Evolutionary conservation across 257 asterid genomes (phyloP), one percentile per base, ranked within the genome.

Genomic region (Solanum chmielewskii): DNA sequence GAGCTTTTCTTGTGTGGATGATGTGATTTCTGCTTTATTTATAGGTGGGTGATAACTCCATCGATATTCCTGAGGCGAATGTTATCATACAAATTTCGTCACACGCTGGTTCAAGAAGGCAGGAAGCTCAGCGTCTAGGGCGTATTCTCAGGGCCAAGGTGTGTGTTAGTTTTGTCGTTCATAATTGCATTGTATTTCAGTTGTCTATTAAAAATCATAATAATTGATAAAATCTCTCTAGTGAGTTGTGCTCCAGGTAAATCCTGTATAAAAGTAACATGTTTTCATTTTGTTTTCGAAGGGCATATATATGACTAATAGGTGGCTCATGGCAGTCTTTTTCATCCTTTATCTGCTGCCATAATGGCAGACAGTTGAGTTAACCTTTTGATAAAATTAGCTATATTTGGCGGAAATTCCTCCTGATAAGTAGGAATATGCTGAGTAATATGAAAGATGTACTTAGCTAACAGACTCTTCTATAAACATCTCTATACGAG

Each of bases 131-230:
- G 87, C 96, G 99, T 64, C 99, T 97, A 88, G 99, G 99, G 71
- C 99, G 99, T 95, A 97, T 97, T 95, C 99, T 97, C 88, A 97
- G 99, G 97, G 99, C 99, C 60, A 97, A 97, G 98, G 99, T 95
- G 35, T 95, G 35, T 33, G 59, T n/a, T 27, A 42, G 37, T 80
- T 29, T 83, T 83, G 82, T 82, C 23, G 64, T 37, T 83, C 56
- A 27, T 25, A 42, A 76, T 76, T 76, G n/a, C 83, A 25, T 25
- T 25, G 11, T 41, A 41, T 41, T 41, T 23, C 33, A 77, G 14
- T 15, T 42, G n/a, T 44, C 9, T 9, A 73, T 33, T 44, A 77
- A 75, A 42, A 42, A 41, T 25, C 29, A 42, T 42, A 59, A 76
- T 12, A 75, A 11, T 14, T 76, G 59, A 76, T n/a, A 41, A 23